Evolutionary conservation across 345 rosid genomes (phyloP).

Genomic region (Populus nigra): DNA sequence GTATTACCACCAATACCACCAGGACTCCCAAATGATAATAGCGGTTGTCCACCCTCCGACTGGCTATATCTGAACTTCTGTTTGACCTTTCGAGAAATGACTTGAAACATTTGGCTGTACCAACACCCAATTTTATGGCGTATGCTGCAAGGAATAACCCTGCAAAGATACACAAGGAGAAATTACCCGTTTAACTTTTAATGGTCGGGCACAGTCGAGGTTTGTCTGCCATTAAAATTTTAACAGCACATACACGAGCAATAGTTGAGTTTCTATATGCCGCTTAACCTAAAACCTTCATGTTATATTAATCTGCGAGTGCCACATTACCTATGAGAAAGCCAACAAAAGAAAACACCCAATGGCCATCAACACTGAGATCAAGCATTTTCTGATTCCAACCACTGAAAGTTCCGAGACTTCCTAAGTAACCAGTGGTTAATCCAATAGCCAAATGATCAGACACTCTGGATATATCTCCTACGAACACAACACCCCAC

Average conservation of each 20-base stretch:
- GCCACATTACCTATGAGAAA: constrained; percentile 59
- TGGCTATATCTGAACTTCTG: constrained; percentile 17
- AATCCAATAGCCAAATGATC: constrained; percentile 70
- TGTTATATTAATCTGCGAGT: background rate
- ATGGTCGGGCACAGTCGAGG: background rate
- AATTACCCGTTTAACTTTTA: background rate
- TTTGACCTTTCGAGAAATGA: constrained; percentile 35
- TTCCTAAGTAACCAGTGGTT: constrained; percentile 86
- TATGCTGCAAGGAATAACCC: constrained; percentile 76
- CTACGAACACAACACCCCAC: constrained; percentile 84
- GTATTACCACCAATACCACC: constrained; percentile 39
- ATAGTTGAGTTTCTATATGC: background rate
- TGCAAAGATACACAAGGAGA: constrained; percentile 20
- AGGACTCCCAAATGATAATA: constrained; percentile 43
- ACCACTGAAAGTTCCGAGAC: constrained; percentile 95
- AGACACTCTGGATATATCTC: constrained; percentile 57
- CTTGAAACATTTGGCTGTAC: constrained; percentile 77
- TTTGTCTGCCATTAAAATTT: background rate
- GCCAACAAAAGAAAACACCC: constrained; percentile 64
- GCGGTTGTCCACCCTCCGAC: constrained; percentile 42
- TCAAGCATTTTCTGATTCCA: constrained; percentile 99
- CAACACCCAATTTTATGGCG: constrained; percentile 72
- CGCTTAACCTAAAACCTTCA: background rate
- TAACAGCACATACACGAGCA: background rate
- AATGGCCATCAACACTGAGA: constrained; percentile 64